Conservation (phyloP, 108 stramenopile species). For the Nitzschia palea region DNA sequence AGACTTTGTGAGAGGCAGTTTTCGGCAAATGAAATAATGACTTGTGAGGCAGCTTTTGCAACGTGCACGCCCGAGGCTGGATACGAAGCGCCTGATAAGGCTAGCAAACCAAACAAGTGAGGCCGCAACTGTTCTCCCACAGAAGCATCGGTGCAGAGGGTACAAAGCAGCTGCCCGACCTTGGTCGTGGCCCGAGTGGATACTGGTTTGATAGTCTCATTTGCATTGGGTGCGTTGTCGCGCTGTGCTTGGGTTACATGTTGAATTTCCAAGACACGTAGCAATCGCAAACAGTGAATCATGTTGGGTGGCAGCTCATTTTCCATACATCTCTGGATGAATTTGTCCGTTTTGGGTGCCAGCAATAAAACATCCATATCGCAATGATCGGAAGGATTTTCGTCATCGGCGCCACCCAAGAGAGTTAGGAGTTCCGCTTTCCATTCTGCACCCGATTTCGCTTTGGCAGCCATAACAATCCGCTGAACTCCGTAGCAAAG, state of each 20-base stretch:
- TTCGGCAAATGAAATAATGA: conserved; percentile 82
- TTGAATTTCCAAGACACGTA: conserved; percentile 92
- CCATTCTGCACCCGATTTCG: conserved; percentile 60
- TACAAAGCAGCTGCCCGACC: conserved; percentile 74
- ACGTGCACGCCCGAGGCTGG: conserved; percentile 85
- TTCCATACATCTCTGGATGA: conserved; percentile 88
- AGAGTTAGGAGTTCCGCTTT: conserved; percentile 62
- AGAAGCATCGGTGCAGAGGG: conserved; percentile 74
- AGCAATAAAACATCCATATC: conserved; percentile 73
- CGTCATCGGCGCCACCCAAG: conserved; percentile 65
- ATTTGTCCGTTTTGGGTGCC: conserved; percentile 73
- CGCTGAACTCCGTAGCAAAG: conserved; percentile 78
- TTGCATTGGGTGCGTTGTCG: conserved; percentile 17
- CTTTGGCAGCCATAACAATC: conserved; percentile 79
- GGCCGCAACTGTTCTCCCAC: conserved; percentile 93
- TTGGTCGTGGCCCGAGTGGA: conserved; percentile 70
- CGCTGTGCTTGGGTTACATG: conserved; percentile 57
- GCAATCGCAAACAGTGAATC: conserved; percentile 90
- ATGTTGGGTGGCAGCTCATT: conserved; percentile 94
- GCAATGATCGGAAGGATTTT: conserved; percentile 32
- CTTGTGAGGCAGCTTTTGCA: conserved; percentile 79
- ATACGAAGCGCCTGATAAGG: conserved; percentile 86
- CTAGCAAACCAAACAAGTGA: conserved; percentile 90
- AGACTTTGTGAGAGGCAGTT: conserved; percentile 78
- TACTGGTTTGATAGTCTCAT: conserved; percentile 19